Evolutionary conservation across 441 rosid species (phyloP), one percentile per base, ranked within the genome.

Genomic region (Eruca vesicaria): DNA sequence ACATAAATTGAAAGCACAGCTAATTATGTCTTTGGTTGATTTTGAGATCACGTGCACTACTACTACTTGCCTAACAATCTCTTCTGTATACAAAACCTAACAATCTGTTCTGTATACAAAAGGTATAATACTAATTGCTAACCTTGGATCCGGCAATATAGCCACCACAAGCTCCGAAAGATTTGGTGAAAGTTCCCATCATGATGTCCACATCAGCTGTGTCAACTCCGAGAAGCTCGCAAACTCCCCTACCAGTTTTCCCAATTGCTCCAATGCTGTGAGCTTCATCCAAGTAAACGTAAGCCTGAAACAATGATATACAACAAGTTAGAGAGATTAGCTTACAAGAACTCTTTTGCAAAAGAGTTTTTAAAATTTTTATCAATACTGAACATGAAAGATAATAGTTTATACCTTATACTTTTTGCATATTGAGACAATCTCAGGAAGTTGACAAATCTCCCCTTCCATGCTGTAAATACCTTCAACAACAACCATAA

Each of bases 151-250:
- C 97, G 65, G 94, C 91, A 84, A 91, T 88, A 71, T 91, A 93
- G 69, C 98, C 98, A 66, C 98, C 98, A 74, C 90, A 93, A 36
- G 98, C 91, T 55, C 98, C 97, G 72, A 91, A 91, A 18, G 97
- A 93, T 80, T 93, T 91, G 8, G 97, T 84, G 78, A 93, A 93
- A 81, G 97, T 93, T 87, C 98, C 96, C 98, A 93, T 93, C 98
- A 93, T 93, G 61, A 93, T 32, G 79, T 93, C 98, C 73, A 93
- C 93, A 81, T 91, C 96, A 55, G 92, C 88, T 32, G 98, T 81
- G 77, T 91, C 90, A 52, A 93, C 96, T 57, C 96, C 96, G 28
- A 93, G 81, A 69, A 90, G 97, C 55, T 93, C 98, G 74, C 98
- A 93, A 74, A 91, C 94, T 8, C 98, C 98, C 74, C 89, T 86